These are phyloP conservation scores for Stagonosporopsis vannaccii DNA, from an alignment of 2,329 filamentous ascomycete species.

Conservation along the genomic window DNA sequence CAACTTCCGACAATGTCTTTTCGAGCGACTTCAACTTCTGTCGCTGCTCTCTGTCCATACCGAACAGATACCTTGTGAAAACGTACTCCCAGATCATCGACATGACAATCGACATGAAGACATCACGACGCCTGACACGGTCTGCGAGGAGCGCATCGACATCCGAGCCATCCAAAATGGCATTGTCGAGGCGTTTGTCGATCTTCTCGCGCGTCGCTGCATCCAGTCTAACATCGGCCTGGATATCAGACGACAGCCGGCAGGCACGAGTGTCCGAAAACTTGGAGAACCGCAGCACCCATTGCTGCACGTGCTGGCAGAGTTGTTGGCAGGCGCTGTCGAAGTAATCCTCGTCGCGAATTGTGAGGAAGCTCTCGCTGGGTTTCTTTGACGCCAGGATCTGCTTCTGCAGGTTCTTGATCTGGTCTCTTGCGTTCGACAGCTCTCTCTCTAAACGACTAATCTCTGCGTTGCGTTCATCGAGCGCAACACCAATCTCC, in stretches of 20 bases:
- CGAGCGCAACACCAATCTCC: conserved; percentile 70
- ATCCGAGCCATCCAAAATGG: conserved; percentile 91
- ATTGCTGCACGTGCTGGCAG: conserved; percentile 95
- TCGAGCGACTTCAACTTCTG: conserved; percentile 97
- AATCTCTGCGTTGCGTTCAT: conserved; percentile 85
- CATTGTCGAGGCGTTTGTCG: conserved; percentile 92
- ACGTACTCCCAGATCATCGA: conserved; percentile 99
- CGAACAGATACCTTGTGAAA: conserved; percentile 96
- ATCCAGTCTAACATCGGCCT: conserved; percentile 61
- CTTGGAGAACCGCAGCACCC: conserved; percentile 97
- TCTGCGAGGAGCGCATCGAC: conserved; percentile 88
- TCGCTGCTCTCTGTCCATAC: conserved; percentile 96
- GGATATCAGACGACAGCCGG: conserved; percentile 81
- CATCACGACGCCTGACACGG: conserved; percentile 84
- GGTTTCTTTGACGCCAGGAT: conserved; percentile 63
- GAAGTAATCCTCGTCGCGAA: conserved; percentile 93
- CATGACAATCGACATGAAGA: conserved; percentile 99
- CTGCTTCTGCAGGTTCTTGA: conserved; percentile 66
- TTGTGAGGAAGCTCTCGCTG: conserved; percentile 76
- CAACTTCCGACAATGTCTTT: conserved; percentile 88
- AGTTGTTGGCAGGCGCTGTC: conserved; percentile 92
- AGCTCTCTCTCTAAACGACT: conserved; percentile 79
- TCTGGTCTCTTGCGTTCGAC: conserved; percentile 70
- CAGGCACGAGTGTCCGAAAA: conserved; percentile 93
- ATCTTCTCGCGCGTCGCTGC: conserved; percentile 71